A percentile compares a stretch with the other conserved stretches of the same genome.
Conservation (phyloP, 208 protist genomes). For the Leishmania gerbilli region DNA sequence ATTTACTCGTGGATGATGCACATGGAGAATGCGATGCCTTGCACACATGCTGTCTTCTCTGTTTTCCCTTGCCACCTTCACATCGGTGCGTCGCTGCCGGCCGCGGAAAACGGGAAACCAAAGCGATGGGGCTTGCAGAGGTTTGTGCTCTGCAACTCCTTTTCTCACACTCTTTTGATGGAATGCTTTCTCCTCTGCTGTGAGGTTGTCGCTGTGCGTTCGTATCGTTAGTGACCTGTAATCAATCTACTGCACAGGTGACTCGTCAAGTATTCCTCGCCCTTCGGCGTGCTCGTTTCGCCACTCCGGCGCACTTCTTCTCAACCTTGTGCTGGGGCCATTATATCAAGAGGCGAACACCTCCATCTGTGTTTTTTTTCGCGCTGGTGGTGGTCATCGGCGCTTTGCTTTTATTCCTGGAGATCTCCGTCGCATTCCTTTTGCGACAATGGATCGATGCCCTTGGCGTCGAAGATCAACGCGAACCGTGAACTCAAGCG, state of each 20-base stretch:
- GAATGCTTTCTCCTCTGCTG: background rate
- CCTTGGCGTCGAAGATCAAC: conserved; percentile 32
- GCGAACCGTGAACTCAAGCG: conserved; percentile 43
- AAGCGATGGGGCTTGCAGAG: background rate
- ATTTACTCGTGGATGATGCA: background rate
- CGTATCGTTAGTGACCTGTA: too few relatives aligned
- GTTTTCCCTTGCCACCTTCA: background rate
- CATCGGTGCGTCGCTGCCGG: background rate
- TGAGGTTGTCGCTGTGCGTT: background rate
- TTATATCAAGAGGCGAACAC: background rate
- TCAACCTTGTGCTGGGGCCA: background rate
- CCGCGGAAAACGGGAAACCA: background rate
- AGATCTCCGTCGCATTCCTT: background rate
- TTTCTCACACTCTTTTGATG: background rate
- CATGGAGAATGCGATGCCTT: background rate
- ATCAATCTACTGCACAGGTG: background rate
- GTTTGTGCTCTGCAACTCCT: background rate
- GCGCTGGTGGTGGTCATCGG: background rate
- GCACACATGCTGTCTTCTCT: background rate
- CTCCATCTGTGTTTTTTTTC: background rate
- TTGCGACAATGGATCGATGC: conserved; percentile 15
- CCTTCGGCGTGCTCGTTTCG: too few relatives aligned
- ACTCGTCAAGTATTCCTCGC: background rate
- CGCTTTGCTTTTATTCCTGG: background rate
- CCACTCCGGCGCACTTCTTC: background rate